Base-by-base conservation (phyloP, 371 early-diverging fungal genomes). In the Mucor saturninus region DNA sequence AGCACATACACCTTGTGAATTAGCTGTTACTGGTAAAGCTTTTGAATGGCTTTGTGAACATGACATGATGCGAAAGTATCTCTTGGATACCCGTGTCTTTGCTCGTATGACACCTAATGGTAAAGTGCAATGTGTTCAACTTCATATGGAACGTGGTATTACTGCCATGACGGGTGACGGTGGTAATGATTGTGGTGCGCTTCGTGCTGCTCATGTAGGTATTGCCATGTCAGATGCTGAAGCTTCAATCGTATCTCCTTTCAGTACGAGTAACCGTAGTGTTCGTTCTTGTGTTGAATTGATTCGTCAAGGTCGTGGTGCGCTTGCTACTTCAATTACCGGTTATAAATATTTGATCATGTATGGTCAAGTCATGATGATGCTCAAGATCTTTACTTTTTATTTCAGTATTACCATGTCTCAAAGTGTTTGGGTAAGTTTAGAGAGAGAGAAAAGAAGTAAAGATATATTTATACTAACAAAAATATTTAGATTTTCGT, bases 111-210 rank as follows among this genome's bases (percentile, higher is more conserved):
- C 83, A 26, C 93, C 94, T 14, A 73, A 73, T 45, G 86, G 88
- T 63, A 94, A 94, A 68, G 86, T 85, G 4, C 72, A 81, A 30
- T 89, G 90, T 63, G 83, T 93, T n/a, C 79, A 89, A 46, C 78
- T 89, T 51, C 92, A 91, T 71, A 91, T 90, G 90, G 83, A 84
- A 56, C 80, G 83, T 37, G 86, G 85, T 42, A 83, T 92, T 45
- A 91, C 92, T 28, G 93, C 90, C 35, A 93, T 95, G 93, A 92
- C 92, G 65, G 98, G 98, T 56, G 98, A 98, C 77, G 98, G 98
- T 65, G 95, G 92, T 53, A 98, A 98, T 78, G 98, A 98, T 72
- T 92, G 94, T 67, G 95, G 94, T 58, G 98, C 97, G 9, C 78
- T 98, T 53, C 91, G 92, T 65, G 92, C 90, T 39, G 92, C 96